A percentile compares a stretch with the other conserved stretches of the same genome.
Evolutionary conservation across 2,329 filamentous ascomycete genomes (phyloP).

Genomic region (Aureobasidium sp.): DNA sequence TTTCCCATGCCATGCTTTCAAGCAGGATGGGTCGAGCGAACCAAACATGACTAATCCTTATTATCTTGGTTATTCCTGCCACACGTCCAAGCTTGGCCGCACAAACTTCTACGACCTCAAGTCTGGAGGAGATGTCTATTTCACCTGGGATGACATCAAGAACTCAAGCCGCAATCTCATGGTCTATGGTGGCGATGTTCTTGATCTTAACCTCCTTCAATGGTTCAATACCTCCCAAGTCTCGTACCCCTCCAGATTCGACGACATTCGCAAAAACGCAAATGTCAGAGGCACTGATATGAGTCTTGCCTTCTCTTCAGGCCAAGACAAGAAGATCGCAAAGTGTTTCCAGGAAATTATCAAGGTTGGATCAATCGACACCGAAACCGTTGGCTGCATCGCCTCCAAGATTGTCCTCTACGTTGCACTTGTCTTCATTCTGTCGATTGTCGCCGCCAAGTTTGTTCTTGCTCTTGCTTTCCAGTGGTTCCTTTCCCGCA

Average conservation of each 20-base stretch:
- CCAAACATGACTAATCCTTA: constrained; percentile 66
- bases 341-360: constrained; percentile 88
- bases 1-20: constrained; percentile 85
- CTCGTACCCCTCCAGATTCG: constrained; percentile 64
- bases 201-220: constrained; percentile 77
- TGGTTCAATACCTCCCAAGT: constrained; percentile 88
- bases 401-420: constrained; percentile 96
- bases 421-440: constrained; percentile 81
- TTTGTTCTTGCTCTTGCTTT: constrained; percentile 86
- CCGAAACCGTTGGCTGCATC: constrained; percentile 92
- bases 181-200: constrained; percentile 87
- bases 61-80: constrained; percentile 81
- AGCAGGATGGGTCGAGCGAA: constrained; percentile 78
- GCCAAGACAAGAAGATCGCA: constrained; percentile 68
- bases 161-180: constrained; percentile 84
- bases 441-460: constrained; percentile 76
- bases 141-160: constrained; percentile 87
- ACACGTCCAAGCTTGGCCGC: constrained; percentile 63
- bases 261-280: constrained; percentile 62
- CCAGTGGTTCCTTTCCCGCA: constrained; percentile 89
- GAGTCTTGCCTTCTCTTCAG: constrained; percentile 75
- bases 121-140: constrained; percentile 80
- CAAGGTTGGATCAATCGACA: constrained; percentile 92
- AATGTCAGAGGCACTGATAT: constrained; percentile 76
- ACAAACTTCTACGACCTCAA: constrained; percentile 65